Evolutionary conservation across 2,329 filamentous ascomycete genomes (phyloP).

Genomic region (Fusarium liriodendri): DNA sequence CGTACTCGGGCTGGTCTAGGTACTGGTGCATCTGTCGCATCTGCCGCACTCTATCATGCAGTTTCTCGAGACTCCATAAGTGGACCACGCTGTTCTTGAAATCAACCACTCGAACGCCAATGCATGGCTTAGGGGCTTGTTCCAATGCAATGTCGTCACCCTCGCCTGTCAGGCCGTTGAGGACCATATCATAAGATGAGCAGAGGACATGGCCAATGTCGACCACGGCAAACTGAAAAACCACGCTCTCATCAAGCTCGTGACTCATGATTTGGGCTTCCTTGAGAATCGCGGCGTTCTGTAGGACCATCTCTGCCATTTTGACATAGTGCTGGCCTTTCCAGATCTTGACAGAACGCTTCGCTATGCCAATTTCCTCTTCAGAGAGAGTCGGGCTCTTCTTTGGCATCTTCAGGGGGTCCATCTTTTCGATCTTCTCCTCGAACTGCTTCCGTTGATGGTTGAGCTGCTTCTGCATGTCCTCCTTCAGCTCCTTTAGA

Average conservation of each 20-base stretch:
- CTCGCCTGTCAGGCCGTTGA: slow-evolving; percentile 89
- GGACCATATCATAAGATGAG: slow-evolving; percentile 95
- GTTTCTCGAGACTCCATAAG: slow-evolving; percentile 94
- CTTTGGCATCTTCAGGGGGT: slow-evolving; percentile 70
- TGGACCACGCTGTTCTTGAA: slow-evolving; percentile 88
- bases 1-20: slow-evolving; percentile 92
- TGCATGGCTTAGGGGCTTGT: slow-evolving; percentile 85
- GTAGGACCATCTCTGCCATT: slow-evolving; percentile 92
- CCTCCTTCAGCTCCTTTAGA: slow-evolving; percentile 80
- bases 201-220: slow-evolving; percentile 89
- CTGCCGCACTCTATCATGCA: slow-evolving; percentile 84
- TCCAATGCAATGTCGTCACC: slow-evolving; percentile 86
- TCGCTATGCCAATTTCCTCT: slow-evolving; percentile 77
- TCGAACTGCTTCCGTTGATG: slow-evolving; percentile 88
- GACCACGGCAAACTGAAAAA: slow-evolving; percentile 94
- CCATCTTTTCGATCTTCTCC: slow-evolving; percentile 82
- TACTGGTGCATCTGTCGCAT: slow-evolving; percentile 99
- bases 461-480: slow-evolving; percentile 89
- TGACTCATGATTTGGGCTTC: slow-evolving; percentile 99
- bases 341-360: slow-evolving; percentile 78
- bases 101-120: slow-evolving; percentile 90
- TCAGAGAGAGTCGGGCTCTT: slow-evolving; percentile 74
- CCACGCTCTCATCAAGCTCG: slow-evolving; percentile 90
- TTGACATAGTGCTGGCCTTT: slow-evolving; percentile 86
- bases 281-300: slow-evolving; percentile 88